Evolutionary conservation across 1,284 basidiomycete species (phyloP), one percentile per base, ranked within the genome.

Genomic region (Pascua sp.): DNA sequence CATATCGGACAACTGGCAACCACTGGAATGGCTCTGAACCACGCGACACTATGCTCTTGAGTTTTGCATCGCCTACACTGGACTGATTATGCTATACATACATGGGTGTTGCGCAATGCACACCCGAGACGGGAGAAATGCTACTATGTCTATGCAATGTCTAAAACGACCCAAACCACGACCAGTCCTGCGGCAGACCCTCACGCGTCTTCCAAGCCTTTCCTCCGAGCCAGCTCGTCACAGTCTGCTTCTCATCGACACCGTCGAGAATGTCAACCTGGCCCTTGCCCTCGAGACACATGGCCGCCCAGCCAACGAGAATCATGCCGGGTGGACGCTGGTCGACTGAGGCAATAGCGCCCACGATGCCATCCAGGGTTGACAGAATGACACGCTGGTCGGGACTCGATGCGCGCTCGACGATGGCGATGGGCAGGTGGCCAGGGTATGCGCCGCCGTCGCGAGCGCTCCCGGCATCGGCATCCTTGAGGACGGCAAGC

Each of bases 261-360:
- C 77, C 76, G 58, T 83, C 81, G 42, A 83, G 70, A 7, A 84
- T 76, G 45, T 73, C 76, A 43, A 82, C 76, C 41, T 80, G 78
- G 2, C 83, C 83, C 49, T 75, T 65, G 0, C 82, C 82, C 43
- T 81, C 79, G 39, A 84, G 70, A 24, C 79, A 78, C 24, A 84
- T 66, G 12, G 79, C 81, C 7, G 87, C 83, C 94, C 94, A 98
- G 0, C 95, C 94, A 59, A 98, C 83, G 24, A 97, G 82, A 69
- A 98, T 88, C 89, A 98, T 94, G 2, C 92, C 94, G 0, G 95
- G 95, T 7, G 94, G 93, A 32, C 94, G 79, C 73, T 97, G 92
- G 66, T 93, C 90, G 5, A 91, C 90, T 8, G 81, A 78, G 59
- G 88, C 86, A 67, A 98, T 72, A 0, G 89, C 91, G 12, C 78